Base-by-base conservation (phyloP, 129 eudicot genomes). In the Arctium lappa region DNA sequence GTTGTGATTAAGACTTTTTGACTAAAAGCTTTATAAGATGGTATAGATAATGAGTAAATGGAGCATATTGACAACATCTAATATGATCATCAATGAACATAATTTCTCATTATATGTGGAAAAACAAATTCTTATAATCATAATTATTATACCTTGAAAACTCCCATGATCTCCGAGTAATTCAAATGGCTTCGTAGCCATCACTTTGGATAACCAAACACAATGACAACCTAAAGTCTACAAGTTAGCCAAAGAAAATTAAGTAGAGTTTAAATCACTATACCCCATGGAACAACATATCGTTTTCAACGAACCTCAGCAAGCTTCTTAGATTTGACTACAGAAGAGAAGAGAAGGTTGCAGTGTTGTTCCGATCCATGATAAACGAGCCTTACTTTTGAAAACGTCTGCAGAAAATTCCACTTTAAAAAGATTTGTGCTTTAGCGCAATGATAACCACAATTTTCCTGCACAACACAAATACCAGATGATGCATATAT, bases 391-490 rank as follows among this genome's bases (percentile, higher is more conserved):
- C 97, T 92, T 89, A n/a, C 86, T 87, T 48, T 76, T 85, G 39
- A 79, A 79, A n/a, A 46, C 66, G 77, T 82, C 80, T 29, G 83
- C 89, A 81, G 89, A 73, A 80, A 76, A 77, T 71, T 80, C 86
- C 37, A 93, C 81, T 89, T 93, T 89, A 90, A 97, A 83, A 93
- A 91, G 11, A 85, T 46, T 70, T 86, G 91, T 63, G 97, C 89
- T 81, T 90, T 95, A 13, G 86, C 86, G 36, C 94, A 22, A 22
- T 22, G 27, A 22, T 22, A 22, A 22, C 27, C 27, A 22, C 27
- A 22, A 22, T 22, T 22, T 22, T 22, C 27, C 27, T 22, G 27
- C 27, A 22, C 27, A 22, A 22, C 27, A 22, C 27, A 22, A 22
- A 22, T 22, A 22, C 27, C 0, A 22, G 27, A 22, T 22, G 27